Evolutionary conservation across 305 asterid species (phyloP).

Genomic region (Fraxinus albicans): DNA sequence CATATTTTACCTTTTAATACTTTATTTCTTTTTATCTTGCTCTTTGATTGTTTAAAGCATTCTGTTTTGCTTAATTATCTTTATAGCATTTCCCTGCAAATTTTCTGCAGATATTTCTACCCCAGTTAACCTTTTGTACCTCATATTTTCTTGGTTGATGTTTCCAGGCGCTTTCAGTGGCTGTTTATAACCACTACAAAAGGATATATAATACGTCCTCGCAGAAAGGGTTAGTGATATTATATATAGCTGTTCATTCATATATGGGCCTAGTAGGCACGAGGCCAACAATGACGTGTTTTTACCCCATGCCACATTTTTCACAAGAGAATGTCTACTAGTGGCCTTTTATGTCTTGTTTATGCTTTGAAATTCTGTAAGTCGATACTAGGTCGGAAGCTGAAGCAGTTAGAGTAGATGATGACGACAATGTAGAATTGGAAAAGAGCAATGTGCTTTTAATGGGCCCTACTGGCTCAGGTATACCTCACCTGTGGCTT

Average conservation of each 20-base stretch:
- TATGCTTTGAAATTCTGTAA: slow-evolving; percentile 17
- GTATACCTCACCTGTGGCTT: slow-evolving; percentile 33
- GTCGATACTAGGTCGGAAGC: slow-evolving; percentile 61
- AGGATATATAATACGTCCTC: slow-evolving; percentile 69
- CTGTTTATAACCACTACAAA: slow-evolving; percentile 91
- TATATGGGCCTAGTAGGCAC: slow-evolving; percentile 8
- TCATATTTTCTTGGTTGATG: slow-evolving; percentile 18
- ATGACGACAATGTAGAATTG: slow-evolving; percentile 72
- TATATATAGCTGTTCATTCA: slow-evolving; percentile 14
- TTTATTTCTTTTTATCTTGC: neutral
- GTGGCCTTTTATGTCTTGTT: neutral
- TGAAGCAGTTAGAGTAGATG: slow-evolving; percentile 52
- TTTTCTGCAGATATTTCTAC: slow-evolving; percentile 8
- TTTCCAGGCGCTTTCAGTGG: slow-evolving; percentile 88
- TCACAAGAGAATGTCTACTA: neutral
- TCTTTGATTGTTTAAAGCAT: slow-evolving; percentile 15
- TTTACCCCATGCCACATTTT: neutral
- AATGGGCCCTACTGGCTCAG: slow-evolving; percentile 99
- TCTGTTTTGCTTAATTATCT: neutral
- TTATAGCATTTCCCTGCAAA: slow-evolving; percentile 17
- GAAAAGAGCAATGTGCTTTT: slow-evolving; percentile 95
- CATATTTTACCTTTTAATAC: neutral
- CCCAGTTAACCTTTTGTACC: neutral
- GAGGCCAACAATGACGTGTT: slow-evolving; percentile 7
- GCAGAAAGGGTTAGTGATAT: slow-evolving; percentile 67